Base-by-base conservation (phyloP, 2,329 filamentous ascomycete genomes). In the Pezizomycotina sp. region DNA sequence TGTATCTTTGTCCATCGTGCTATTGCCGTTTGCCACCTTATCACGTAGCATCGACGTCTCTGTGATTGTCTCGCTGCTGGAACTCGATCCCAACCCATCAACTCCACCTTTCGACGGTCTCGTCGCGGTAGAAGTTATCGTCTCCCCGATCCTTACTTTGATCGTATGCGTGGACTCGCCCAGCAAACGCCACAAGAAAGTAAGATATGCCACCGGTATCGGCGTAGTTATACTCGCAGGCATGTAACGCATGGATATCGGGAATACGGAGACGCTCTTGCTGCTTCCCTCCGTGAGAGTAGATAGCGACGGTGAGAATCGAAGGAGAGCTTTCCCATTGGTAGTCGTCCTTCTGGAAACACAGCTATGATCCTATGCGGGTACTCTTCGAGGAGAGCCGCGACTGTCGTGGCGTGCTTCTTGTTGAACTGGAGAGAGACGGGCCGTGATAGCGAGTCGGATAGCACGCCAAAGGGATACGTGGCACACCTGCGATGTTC, bases 291-390 rank as follows among this genome's bases (percentile, higher is more conserved):
- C 56, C 0, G 75, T 71, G 0, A 71, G 70, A 10, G 72, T 68
- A 2, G 89, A 62, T 1, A 98, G 64, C 32, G 74, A 76, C 0
- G 78, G 81, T 43, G 77, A 81, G 36, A 92, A 71, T 2, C 82
- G 79, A 8, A 98, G 60, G 45, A 95, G 84, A 4, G 77, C 89
- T 48, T 80, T 76, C 45, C 86, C 86, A 54, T 98, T 98, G 27
- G 82, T 92, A 1, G 89, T 92, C 4, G 78, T 89, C 78, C 86
- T 60, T 98, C 89, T 8, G 89, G 86, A 56, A 95, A 93, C 1
- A 92, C 72, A 44, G 76, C 82, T 45, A 95, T 69, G 41, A 81
- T 70, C 28, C 82, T 73, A 38, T 69, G 65, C 0, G 82, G 82
- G 54, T 91, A 69, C 39, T 68, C 62, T 20, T 63, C 59, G 7